Percentiles rank a stretch among this genome's conserved stretches.
Evolutionary conservation across 768 basidiomycete species (phyloP).

Genomic region (Auricularia sp.): DNA sequence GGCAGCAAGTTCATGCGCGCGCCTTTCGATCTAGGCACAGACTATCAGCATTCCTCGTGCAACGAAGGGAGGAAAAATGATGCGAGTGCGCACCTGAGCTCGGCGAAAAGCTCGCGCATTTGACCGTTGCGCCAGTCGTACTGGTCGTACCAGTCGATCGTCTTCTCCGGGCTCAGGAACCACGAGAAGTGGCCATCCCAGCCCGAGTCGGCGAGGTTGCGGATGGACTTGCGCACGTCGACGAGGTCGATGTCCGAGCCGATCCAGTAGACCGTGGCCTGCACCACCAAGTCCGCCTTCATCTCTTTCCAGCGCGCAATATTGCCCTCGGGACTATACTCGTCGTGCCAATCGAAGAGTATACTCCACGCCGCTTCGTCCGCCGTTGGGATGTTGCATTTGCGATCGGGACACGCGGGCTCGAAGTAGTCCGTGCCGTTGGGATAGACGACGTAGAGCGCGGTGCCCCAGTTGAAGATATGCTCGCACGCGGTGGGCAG

Average conservation of each 20-base stretch:
- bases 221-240: not conserved
- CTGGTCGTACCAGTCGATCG: not conserved
- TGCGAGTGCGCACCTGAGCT: not conserved
- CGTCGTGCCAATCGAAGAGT: not conserved
- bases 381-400: not conserved
- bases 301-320: not conserved
- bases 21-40: not conserved
- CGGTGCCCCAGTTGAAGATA: not conserved
- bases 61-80: not conserved
- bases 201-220: not conserved
- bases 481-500: not conserved
- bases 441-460: not conserved
- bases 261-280: not conserved
- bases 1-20: not conserved
- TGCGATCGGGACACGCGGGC: not conserved
- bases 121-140: not conserved
- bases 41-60: not conserved
- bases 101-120: not conserved
- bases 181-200: not conserved
- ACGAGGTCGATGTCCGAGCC: not conserved
- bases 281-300: not conserved
- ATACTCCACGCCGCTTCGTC: not conserved
- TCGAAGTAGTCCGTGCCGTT: not conserved
- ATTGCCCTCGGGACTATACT: not conserved
- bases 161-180: constrained; percentile 1